phyloP scores from a whole-genome alignment of 306 rosid species.

The Cucumis cinereus region DNA sequence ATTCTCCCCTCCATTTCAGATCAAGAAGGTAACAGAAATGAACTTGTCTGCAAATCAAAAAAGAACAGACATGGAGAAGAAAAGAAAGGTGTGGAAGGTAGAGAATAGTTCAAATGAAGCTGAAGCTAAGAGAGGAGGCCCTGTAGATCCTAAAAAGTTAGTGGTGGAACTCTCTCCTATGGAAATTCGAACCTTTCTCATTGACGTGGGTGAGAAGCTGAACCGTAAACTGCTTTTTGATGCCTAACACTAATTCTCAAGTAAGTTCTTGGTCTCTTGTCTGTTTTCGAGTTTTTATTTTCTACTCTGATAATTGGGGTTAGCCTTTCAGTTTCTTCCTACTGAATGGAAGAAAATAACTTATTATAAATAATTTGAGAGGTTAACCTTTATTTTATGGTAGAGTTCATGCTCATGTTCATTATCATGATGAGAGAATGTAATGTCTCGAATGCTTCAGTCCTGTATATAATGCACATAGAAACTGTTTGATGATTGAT shows the following conservation, averaged over 20 bases:
- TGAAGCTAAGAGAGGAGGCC: slow-evolving; percentile 56
- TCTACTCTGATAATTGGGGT: background rate
- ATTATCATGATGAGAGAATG: background rate
- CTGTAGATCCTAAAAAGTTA: slow-evolving; percentile 51
- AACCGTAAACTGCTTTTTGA: slow-evolving; percentile 11
- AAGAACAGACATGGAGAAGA: slow-evolving; percentile 73
- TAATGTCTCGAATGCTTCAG: background rate
- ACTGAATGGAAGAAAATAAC: background rate
- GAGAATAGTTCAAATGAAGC: slow-evolving; percentile 29
- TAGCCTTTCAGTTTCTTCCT: background rate
- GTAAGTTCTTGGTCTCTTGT: background rate
- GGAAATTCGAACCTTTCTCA: slow-evolving; percentile 76
- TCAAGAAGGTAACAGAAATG: slow-evolving; percentile 22
- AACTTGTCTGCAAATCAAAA: slow-evolving; percentile 60
- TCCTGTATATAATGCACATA: background rate
- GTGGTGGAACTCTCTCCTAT: slow-evolving; percentile 74
- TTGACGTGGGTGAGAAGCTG: slow-evolving; percentile 20
- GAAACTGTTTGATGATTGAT: background rate
- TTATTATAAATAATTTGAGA: background rate
- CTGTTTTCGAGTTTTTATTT: background rate
- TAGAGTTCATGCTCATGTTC: background rate
- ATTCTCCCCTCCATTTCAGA: slow-evolving; percentile 12
- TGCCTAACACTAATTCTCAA: slow-evolving; percentile 10
- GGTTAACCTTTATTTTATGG: background rate
- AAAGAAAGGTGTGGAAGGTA: slow-evolving; percentile 66